Percentiles rank a stretch among this genome's conserved stretches.
phyloP scores from a whole-genome alignment of 2,329 filamentous ascomycete genomes.

The Pestalotiopsis sp. region DNA sequence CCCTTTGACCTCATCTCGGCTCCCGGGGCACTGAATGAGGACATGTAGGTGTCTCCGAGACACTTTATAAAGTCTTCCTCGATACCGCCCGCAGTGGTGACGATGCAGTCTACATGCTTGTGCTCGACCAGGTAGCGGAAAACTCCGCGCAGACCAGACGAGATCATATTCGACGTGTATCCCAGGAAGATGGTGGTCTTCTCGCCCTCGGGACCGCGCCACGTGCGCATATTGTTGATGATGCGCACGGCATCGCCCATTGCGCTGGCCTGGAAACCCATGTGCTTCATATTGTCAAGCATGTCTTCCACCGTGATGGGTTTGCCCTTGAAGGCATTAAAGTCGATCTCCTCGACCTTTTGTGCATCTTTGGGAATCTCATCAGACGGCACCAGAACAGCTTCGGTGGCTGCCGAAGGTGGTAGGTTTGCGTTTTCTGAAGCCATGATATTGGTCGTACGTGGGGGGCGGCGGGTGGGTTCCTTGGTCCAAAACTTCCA shows the following conservation, averaged over 20 bases:
- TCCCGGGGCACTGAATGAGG: slow-evolving; percentile 78
- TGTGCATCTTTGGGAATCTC: slow-evolving; percentile 78
- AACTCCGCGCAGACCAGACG: slow-evolving; percentile 88
- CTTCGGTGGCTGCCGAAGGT: slow-evolving; percentile 61
- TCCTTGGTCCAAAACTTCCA: background rate
- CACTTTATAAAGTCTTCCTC: slow-evolving; percentile 99
- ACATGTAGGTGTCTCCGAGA: slow-evolving; percentile 89
- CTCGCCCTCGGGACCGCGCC: slow-evolving; percentile 76
- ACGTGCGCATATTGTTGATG: slow-evolving; percentile 91
- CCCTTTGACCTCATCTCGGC: slow-evolving; percentile 80
- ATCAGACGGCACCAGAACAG: slow-evolving; percentile 83
- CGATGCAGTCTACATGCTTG: slow-evolving; percentile 87
- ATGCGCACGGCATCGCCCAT: slow-evolving; percentile 82
- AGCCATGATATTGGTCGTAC: slow-evolving; percentile 1
- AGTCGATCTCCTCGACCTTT: slow-evolving; percentile 89
- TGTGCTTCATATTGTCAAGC: slow-evolving; percentile 77
- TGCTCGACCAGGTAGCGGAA: slow-evolving; percentile 93
- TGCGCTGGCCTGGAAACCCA: slow-evolving; percentile 81
- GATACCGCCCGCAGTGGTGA: slow-evolving; percentile 92
- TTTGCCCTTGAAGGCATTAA: slow-evolving; percentile 75
- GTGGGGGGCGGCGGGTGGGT: background rate
- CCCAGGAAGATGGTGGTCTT: slow-evolving; percentile 94
- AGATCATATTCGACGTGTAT: slow-evolving; percentile 97
- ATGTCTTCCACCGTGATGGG: slow-evolving; percentile 86
- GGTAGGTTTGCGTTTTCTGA: slow-evolving; percentile 8